Evolutionary conservation across 345 rosid species (phyloP).

Genomic region (Populus deltoides): DNA sequence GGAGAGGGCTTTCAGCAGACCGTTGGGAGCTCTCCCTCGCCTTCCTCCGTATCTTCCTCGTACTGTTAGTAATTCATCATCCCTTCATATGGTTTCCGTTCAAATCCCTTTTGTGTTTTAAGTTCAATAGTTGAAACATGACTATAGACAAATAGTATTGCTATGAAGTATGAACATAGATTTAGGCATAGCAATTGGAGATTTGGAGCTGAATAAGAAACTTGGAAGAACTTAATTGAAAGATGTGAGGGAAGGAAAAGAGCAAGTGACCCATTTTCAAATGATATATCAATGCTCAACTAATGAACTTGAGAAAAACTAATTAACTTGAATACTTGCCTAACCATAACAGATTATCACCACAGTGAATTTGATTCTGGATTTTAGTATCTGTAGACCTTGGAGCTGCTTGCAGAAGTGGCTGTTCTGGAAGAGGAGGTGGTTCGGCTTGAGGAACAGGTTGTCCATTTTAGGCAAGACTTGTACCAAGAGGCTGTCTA

Average conservation of each 20-base stretch:
- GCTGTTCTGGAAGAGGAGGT: conserved; percentile 93
- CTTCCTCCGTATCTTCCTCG: conserved; percentile 88
- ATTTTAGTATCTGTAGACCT: conserved; percentile 46
- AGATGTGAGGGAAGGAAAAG: background rate
- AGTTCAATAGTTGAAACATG: background rate
- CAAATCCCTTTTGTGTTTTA: background rate
- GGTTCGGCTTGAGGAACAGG: conserved; percentile 75
- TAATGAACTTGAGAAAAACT: background rate
- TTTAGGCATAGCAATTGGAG: background rate
- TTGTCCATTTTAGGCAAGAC: conserved; percentile 64
- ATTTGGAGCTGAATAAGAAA: background rate
- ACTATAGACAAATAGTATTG: background rate
- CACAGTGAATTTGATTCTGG: conserved; percentile 18
- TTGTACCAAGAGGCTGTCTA: conserved; percentile 70
- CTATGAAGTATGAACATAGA: background rate
- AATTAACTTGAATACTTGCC: background rate
- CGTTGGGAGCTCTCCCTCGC: conserved; percentile 91
- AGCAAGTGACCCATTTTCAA: background rate
- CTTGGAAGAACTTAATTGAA: background rate
- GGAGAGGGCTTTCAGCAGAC: conserved; percentile 83
- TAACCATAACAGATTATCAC: background rate
- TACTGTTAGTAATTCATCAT: conserved; percentile 49
- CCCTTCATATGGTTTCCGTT: background rate
- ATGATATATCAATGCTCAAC: conserved; percentile 1
- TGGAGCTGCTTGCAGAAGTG: conserved; percentile 91